Evolutionary conservation across 2,329 filamentous ascomycete genomes (phyloP).

Genomic region (Davidsoniella eucalypti): DNA sequence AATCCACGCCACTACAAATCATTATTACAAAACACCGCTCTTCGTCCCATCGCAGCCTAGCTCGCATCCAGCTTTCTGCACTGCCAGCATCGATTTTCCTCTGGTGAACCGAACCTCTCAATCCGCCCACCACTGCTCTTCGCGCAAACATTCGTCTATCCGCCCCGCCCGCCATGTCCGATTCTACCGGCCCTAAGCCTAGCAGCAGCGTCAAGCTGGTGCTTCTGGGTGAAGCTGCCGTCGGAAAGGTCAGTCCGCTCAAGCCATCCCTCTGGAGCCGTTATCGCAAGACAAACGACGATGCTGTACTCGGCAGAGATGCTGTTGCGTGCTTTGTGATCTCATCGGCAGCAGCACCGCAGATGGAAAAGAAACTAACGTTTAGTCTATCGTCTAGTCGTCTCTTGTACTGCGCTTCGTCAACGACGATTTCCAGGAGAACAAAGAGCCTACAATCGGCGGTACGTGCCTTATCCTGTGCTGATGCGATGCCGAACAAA

Average conservation of each 20-base stretch:
- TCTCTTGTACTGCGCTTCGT: constrained; percentile 96
- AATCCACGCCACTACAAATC: no score
- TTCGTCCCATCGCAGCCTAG: no score
- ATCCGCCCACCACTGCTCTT: constrained; percentile 13
- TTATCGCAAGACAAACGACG: no score
- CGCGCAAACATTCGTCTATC: neutral
- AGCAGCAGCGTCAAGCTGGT: constrained; percentile 99
- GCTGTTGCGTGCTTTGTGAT: neutral
- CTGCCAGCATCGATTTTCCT: no score
- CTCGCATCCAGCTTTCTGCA: no score
- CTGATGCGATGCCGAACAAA: no score
- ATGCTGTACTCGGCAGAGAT: neutral
- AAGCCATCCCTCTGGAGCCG: neutral
- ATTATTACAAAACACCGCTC: no score
- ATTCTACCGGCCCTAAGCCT: constrained; percentile 62
- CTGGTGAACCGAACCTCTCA: no score
- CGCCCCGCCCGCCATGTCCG: constrained; percentile 21
- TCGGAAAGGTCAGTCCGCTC: constrained; percentile 62
- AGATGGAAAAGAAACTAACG: no score
- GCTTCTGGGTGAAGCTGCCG: constrained; percentile 88
- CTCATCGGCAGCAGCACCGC: neutral
- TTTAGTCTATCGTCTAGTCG: constrained; percentile 40
- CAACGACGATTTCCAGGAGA: constrained; percentile 99
- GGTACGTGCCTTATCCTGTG: constrained; percentile 36
- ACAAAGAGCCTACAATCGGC: constrained; percentile 98